Evolutionary conservation across 331 rosid genomes (phyloP), one percentile per base, ranked within the genome.

Genomic region (Stylosanthes scabra): DNA sequence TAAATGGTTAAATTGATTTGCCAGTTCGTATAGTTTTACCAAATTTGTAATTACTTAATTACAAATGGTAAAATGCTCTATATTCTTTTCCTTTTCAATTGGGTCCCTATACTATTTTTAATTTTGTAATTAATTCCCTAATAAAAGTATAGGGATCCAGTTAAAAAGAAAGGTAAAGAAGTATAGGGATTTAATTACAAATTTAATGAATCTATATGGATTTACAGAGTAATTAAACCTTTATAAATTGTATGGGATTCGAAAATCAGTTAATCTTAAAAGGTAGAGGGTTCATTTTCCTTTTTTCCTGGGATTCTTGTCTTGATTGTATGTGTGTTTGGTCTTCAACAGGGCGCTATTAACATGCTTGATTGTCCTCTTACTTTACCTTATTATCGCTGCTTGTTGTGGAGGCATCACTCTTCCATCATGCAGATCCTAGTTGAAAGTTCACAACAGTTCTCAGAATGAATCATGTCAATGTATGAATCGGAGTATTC

Each of bases 381-480:
- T 95, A 70, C 89, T 95, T 66, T 95, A 95, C 88, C 74, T 93
- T 14, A 83, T 95, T 78, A 91, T 92, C 13, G 97, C 99, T 74
- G 96, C 92, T 75, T 88, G 85, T 68, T 95, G 99, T 34, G 99
- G 99, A 66, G 99, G 99, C 80, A 75, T 95, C 85, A 80, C 96
- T 4, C 86, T 95, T 63, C 89, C 97, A 8, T 86, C 94, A 49
- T 91, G 99, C 91, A 86, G 97, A 81, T 92, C 99, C 62, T 91
- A 85, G 80, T 42, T 62, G 63, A 41, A 70, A 14, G 76, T 78
- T 68, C 70, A 78, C 70, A 78, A 83, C 83, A 80, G 65, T 45
- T 64, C 42, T 74, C 70, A 59, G 60, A 61, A 74, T 49, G 64
- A 39, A 72, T 63, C 63, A 61, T 56, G 77, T 71, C 77, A 12